Evolutionary conservation across 75 land plant species (phyloP), one percentile per base, ranked within the genome.

Genomic region (Chamaecyparis obtusa): DNA sequence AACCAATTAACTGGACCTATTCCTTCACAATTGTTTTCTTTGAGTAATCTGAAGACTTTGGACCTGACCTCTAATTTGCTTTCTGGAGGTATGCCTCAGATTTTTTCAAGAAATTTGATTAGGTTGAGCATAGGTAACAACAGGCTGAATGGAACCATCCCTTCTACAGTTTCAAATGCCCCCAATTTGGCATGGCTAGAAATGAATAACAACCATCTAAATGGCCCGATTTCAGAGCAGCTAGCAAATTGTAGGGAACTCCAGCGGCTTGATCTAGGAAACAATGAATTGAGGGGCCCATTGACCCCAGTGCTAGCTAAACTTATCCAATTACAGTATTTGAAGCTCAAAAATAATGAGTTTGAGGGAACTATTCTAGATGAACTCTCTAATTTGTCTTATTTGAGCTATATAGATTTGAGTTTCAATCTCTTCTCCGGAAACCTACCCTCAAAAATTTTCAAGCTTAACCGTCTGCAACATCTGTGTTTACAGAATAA

Each of bases 21-120:
- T 84, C 92, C 92, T 64, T 21, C 83, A 39, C 78, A 88, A 43
- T 36, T 93, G 4, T 85, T 78, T 33, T 46, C 79, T 39, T 76
- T 91, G 69, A 85, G 74, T 48, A 87, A 82, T 49, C 85, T 94
- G 77, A 77, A 85, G 74, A 37, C 76, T 78, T 90, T 94, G 33
- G 92, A 93, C 56, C 27, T 94, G 69, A 85, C 90, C 19, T 32
- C 32, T 3, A 93, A 94, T 87, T 32, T 13, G 13, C 76, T 94
- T 72, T 57, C 88, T 0, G 95, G 95, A 43, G 87, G 5, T 13
- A 87, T 94, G 32, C 89, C 88, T 21, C 67, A 41, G 72, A 37
- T 36, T 75, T 51, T 44, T 16, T 92, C 24, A 85, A 76, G 46
- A 35, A 77, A 46, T 48, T 85, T 86, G 71, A n/a, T 44, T 36